These are phyloP conservation scores for Eimeria necatrix DNA, from an alignment of 169 alveolate genomes.

Conservation along the genomic window DNA sequence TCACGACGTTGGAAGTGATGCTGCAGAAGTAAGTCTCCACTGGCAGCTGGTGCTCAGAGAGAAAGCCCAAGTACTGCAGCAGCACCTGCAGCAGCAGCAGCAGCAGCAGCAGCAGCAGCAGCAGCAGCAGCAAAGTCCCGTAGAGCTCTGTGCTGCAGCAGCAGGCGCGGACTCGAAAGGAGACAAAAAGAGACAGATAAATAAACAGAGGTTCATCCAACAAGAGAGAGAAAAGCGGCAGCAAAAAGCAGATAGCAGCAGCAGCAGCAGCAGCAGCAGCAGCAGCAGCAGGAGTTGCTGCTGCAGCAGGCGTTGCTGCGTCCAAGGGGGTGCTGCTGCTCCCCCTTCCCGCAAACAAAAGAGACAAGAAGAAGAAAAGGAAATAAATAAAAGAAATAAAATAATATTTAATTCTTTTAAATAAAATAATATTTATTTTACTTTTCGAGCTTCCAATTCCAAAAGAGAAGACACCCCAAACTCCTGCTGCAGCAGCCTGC, in stretches of 20 bases:
- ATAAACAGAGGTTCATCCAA: neutral
- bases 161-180: neutral
- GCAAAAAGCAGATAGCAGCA: neutral
- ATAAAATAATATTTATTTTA: too few species aligned
- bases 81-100: constrained; percentile 53
- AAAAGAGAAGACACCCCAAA: constrained; percentile 16
- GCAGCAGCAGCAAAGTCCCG: constrained; percentile 24
- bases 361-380: neutral
- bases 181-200: neutral
- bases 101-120: constrained; percentile 54
- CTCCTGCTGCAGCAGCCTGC: constrained; percentile 70
- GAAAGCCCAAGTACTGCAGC: constrained; percentile 67
- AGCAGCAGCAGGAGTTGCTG: neutral
- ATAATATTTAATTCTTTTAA: too few species aligned
- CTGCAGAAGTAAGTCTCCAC: constrained; percentile 70
- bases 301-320: neutral
- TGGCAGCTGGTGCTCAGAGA: constrained; percentile 65
- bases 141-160: neutral
- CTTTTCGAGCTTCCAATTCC: constrained; percentile 28
- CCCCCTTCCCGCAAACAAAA: too few species aligned
- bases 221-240: neutral
- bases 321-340: too few species aligned
- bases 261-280: neutral
- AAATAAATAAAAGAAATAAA: neutral
- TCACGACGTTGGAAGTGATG: constrained; percentile 32